phyloP scores from a whole-genome alignment of 1,284 basidiomycete genomes.

The Trametes sp. region DNA sequence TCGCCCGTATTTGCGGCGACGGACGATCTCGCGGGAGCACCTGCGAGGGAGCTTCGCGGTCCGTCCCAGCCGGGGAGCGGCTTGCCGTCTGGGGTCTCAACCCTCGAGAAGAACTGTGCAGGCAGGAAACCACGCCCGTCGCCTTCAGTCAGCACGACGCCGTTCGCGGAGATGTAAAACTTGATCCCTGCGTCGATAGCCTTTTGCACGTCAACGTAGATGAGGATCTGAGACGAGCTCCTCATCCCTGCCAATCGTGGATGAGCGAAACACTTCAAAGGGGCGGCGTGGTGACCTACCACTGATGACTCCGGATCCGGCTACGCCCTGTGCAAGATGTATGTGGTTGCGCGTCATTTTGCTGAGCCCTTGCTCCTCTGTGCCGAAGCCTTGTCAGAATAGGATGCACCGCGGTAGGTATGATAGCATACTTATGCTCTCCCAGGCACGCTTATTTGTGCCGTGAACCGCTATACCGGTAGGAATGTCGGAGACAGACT shows the following conservation, averaged over 20 bases:
- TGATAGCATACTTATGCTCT: slow-evolving; percentile 65
- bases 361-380: slow-evolving; percentile 77
- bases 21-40: not conserved
- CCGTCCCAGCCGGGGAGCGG: slow-evolving; percentile 46
- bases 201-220: slow-evolving; percentile 77
- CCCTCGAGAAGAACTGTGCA: slow-evolving; percentile 68
- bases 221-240: slow-evolving; percentile 70
- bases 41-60: slow-evolving; percentile 8
- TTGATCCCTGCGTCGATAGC: slow-evolving; percentile 76
- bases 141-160: slow-evolving; percentile 85
- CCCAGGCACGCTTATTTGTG: slow-evolving; percentile 74
- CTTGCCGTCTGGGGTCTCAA: slow-evolving; percentile 50
- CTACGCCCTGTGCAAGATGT: slow-evolving; percentile 82
- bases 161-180: slow-evolving; percentile 82
- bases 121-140: slow-evolving; percentile 62
- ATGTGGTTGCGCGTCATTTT: slow-evolving; percentile 90
- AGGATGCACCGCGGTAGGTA: not conserved
- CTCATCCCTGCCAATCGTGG: slow-evolving; percentile 71
- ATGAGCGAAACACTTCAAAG: not conserved
- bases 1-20: not conserved
- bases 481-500: slow-evolving; percentile 68
- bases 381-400: not conserved
- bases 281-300: slow-evolving; percentile 53
- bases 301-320: slow-evolving; percentile 71
- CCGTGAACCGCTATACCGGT: slow-evolving; percentile 77